Conservation (phyloP, 1,284 basidiomycete genomes). For the Moesziomyces parantarcticus region DNA sequence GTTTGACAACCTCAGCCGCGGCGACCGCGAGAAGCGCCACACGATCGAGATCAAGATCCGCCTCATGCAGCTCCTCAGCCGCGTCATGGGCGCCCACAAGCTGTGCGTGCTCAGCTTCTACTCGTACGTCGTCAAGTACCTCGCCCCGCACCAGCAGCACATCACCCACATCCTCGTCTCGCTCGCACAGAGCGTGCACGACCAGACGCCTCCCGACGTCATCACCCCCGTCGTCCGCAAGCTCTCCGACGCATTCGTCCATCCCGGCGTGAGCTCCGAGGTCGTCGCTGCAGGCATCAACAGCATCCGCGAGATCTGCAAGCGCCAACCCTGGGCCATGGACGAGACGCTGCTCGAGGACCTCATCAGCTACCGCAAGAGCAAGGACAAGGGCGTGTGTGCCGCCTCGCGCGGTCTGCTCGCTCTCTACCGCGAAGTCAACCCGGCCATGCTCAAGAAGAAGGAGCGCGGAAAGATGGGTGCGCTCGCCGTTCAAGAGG, state of each 20-base stretch:
- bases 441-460: slow-evolving; percentile 89
- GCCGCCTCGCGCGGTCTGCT: slow-evolving; percentile 87
- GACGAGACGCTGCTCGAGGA: slow-evolving; percentile 91
- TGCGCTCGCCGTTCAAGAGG: slow-evolving; percentile 56
- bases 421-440: slow-evolving; percentile 94
- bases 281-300: slow-evolving; percentile 97
- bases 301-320: slow-evolving; percentile 89
- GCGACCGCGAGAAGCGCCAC: slow-evolving; percentile 79
- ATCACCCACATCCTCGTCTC: slow-evolving; percentile 94
- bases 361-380: slow-evolving; percentile 92
- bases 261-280: slow-evolving; percentile 94
- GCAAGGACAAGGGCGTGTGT: slow-evolving; percentile 91
- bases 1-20: slow-evolving; percentile 83
- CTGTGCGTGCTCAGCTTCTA: slow-evolving; percentile 96
- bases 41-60: slow-evolving; percentile 96
- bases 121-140: slow-evolving; percentile 91
- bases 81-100: slow-evolving; percentile 92
- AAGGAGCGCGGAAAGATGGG: slow-evolving; percentile 75
- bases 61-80: slow-evolving; percentile 95
- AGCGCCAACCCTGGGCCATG: slow-evolving; percentile 94
- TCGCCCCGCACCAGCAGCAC: slow-evolving; percentile 90
- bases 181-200: slow-evolving; percentile 94
- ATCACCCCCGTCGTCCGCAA: slow-evolving; percentile 90
- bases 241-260: slow-evolving; percentile 93
- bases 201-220: slow-evolving; percentile 92